Evolutionary conservation across 2,329 filamentous ascomycete species (phyloP).

Genomic region (Alternaria novae-zelandiae): DNA sequence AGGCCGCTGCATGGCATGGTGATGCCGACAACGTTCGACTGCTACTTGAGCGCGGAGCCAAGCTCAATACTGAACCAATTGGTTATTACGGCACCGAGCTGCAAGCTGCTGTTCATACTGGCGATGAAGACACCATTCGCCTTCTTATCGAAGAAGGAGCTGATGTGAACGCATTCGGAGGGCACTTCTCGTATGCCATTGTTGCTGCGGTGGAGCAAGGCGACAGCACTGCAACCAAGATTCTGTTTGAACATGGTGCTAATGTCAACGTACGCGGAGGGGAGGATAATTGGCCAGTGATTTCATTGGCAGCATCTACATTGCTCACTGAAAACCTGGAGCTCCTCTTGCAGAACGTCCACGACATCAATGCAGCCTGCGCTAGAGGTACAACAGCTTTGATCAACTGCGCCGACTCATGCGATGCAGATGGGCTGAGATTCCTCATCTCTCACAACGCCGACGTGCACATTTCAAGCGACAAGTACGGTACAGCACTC

Average conservation of each 20-base stretch:
- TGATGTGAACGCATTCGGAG: constrained; percentile 26
- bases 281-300: constrained; percentile 25
- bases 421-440: constrained; percentile 21
- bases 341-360: constrained; percentile 21
- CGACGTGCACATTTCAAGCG: constrained; percentile 20
- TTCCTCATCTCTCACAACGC: constrained; percentile 23
- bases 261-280: constrained; percentile 30
- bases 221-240: constrained; percentile 11
- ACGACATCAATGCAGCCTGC: constrained; percentile 27
- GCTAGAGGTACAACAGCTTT: constrained; percentile 28
- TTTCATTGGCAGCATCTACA: constrained; percentile 21
- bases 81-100: constrained; percentile 28
- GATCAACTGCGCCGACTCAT: constrained; percentile 23
- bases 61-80: constrained; percentile 25
- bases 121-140: constrained; percentile 20
- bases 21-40: constrained; percentile 27
- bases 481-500: constrained; percentile 27
- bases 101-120: constrained; percentile 27
- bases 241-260: constrained; percentile 27
- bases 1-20: constrained; percentile 22
- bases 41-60: constrained; percentile 28
- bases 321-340: constrained; percentile 21
- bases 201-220: constrained; percentile 24
- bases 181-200: constrained; percentile 24
- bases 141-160: constrained; percentile 27